Evolutionary conservation across 2,329 filamentous ascomycete species (phyloP).

Genomic region (Colletotrichum musae): DNA sequence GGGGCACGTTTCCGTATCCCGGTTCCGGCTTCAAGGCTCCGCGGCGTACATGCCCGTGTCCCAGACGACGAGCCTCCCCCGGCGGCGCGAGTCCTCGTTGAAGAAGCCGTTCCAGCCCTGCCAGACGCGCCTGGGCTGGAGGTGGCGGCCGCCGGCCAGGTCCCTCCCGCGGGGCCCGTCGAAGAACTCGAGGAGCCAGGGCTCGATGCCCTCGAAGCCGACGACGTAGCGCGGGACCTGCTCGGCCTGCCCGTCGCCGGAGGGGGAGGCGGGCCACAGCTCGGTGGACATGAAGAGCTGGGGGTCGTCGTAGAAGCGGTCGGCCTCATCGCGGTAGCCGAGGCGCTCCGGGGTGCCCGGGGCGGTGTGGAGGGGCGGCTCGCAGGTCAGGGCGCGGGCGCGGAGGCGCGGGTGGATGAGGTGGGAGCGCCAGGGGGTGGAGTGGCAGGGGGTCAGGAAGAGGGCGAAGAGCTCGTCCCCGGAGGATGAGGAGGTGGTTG

Average conservation of each 20-base stretch:
- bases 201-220: conserved; percentile 72
- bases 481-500: conserved; percentile 47
- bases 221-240: conserved; percentile 71
- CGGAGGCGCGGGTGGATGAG: conserved; percentile 81
- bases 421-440: conserved; percentile 94
- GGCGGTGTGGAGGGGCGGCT: conserved; percentile 81
- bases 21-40: not conserved
- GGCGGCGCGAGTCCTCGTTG: conserved; percentile 72
- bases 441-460: conserved; percentile 96
- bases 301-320: conserved; percentile 85
- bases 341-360: conserved; percentile 73
- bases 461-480: conserved; percentile 73
- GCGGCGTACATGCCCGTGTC: conserved; percentile 58
- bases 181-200: conserved; percentile 61
- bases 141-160: conserved; percentile 52
- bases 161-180: conserved; percentile 50
- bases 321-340: conserved; percentile 88
- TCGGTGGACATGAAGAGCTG: conserved; percentile 67
- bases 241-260: conserved; percentile 40
- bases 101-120: conserved; percentile 72
- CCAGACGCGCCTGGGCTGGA: conserved; percentile 66
- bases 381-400: conserved; percentile 90
- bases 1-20: not conserved
- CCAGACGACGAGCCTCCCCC: conserved; percentile 73
- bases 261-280: conserved; percentile 60